phyloP scores from a whole-genome alignment of 1,139 yeast genomes.

The Saccharomyces hybrid region DNA sequence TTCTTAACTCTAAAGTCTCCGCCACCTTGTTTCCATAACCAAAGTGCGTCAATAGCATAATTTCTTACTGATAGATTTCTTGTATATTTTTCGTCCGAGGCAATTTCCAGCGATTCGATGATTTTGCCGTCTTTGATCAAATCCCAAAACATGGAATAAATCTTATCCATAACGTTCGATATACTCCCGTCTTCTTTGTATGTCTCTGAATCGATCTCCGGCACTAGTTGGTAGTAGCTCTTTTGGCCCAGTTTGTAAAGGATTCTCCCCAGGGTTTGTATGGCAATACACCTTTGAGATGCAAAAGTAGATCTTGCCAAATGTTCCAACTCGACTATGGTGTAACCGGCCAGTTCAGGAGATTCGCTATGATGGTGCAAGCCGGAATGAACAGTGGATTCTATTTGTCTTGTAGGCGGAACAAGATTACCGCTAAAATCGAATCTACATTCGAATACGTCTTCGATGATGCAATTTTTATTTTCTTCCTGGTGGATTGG shows the following conservation, averaged over 20 bases:
- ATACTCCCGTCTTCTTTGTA: conserved; percentile 38
- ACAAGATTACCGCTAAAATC: conserved; percentile 79
- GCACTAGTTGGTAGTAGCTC: conserved; percentile 42
- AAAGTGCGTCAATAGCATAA: conserved; percentile 86
- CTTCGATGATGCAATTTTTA: conserved; percentile 42
- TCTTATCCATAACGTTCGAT: conserved; percentile 31
- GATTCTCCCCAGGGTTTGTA: conserved; percentile 80
- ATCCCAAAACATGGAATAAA: conserved; percentile 58
- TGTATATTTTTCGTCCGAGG: conserved; percentile 63
- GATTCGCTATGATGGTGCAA: conserved; percentile 87
- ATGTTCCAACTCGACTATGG: conserved; percentile 73
- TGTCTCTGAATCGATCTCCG: conserved; percentile 36
- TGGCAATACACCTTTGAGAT: conserved; percentile 79
- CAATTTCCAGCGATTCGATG: conserved; percentile 64
- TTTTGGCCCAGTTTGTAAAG: conserved; percentile 70
- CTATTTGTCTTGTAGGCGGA: conserved; percentile 40
- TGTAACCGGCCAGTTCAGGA: conserved; percentile 89
- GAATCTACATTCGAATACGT: conserved; percentile 67
- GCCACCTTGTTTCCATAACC: conserved; percentile 86
- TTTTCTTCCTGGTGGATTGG: conserved; percentile 43
- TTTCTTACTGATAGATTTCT: conserved; percentile 67
- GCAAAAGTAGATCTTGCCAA: conserved; percentile 72
- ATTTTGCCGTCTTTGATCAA: conserved; percentile 58
- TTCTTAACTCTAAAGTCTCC: conserved; percentile 36
- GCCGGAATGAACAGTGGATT: conserved; percentile 55